Conservation (phyloP, 129 eudicot species). For the Arctium minus region DNA sequence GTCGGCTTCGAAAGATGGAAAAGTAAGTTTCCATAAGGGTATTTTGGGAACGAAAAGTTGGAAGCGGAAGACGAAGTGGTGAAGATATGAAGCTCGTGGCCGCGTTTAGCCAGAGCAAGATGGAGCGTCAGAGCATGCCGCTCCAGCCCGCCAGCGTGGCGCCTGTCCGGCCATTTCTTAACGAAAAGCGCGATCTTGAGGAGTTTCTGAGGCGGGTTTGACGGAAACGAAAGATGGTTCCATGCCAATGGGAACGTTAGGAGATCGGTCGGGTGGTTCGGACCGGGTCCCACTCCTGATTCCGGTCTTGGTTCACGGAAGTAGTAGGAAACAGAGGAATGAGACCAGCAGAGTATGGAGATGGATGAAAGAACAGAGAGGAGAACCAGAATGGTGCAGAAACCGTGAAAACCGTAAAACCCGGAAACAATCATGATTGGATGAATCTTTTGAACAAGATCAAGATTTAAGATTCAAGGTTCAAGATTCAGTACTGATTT, state of each 20-base stretch:
- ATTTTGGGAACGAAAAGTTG: slow-evolving; percentile 42
- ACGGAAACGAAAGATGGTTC: slow-evolving; percentile 57
- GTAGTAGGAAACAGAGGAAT: slow-evolving; percentile 25
- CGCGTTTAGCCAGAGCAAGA: slow-evolving; percentile 60
- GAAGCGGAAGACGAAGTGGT: slow-evolving; percentile 43
- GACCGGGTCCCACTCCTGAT: neutral
- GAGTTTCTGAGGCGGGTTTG: slow-evolving; percentile 43
- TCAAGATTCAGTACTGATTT: neutral
- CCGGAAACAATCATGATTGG: slow-evolving; percentile 35
- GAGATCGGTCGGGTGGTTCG: slow-evolving; percentile 33
- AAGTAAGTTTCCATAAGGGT: slow-evolving; percentile 33
- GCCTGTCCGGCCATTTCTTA: slow-evolving; percentile 64
- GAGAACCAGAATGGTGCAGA: slow-evolving; percentile 38
- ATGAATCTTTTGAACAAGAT: slow-evolving; percentile 12
- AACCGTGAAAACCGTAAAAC: slow-evolving; percentile 34
- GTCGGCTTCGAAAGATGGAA: slow-evolving; percentile 66
- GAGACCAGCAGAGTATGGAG: slow-evolving; percentile 48
- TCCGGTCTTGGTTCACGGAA: slow-evolving; percentile 15
- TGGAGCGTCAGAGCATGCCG: slow-evolving; percentile 72
- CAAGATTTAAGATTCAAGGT: neutral
- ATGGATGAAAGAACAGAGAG: slow-evolving; percentile 46
- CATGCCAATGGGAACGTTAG: slow-evolving; percentile 45
- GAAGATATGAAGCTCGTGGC: slow-evolving; percentile 74
- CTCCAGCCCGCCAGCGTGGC: slow-evolving; percentile 71
- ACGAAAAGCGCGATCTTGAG: slow-evolving; percentile 79